A percentile compares a stretch with the other conserved stretches of the same genome.
These are phyloP conservation scores for Actinomortierella ambigua DNA, from an alignment of 371 early-diverging fungal species.

Conservation along the genomic window DNA sequence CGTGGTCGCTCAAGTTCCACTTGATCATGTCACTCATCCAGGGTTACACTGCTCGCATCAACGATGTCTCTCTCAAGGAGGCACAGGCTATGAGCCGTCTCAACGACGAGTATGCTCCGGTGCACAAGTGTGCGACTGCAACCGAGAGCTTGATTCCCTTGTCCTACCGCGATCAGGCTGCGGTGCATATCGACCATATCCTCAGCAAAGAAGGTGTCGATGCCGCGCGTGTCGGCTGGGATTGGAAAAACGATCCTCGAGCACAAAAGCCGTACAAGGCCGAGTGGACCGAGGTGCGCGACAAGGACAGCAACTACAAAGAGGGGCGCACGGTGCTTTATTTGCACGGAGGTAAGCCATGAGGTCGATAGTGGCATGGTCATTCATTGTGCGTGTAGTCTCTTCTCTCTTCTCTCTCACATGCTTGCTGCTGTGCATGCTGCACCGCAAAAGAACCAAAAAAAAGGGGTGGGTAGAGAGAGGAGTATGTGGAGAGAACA, in stretches of 20 bases:
- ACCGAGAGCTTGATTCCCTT: conserved; percentile 14
- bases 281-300: conserved; percentile 28
- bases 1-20: conserved; percentile 38
- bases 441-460: no score
- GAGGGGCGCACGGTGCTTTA: conserved; percentile 27
- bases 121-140: conserved; percentile 24
- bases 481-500: no score
- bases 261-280: conserved; percentile 16
- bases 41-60: conserved; percentile 16
- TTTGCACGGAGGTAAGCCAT: conserved; percentile 20
- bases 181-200: conserved; percentile 16
- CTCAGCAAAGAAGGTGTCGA: conserved; percentile 22
- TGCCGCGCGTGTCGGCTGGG: conserved; percentile 27
- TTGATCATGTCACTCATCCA: conserved; percentile 32
- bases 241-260: conserved; percentile 36
- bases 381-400: no score
- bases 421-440: no score
- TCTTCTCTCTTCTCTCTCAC: no score
- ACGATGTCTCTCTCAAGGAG: conserved; percentile 22
- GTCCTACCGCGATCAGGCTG: conserved; percentile 23
- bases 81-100: conserved; percentile 25
- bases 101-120: conserved; percentile 27
- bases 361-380: no score
- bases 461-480: no score
- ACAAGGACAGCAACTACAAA: conserved; percentile 19